These are phyloP conservation scores for Neostapfia colusana DNA, from an alignment of 176 grass and related monocot species.

Conservation along the genomic window DNA sequence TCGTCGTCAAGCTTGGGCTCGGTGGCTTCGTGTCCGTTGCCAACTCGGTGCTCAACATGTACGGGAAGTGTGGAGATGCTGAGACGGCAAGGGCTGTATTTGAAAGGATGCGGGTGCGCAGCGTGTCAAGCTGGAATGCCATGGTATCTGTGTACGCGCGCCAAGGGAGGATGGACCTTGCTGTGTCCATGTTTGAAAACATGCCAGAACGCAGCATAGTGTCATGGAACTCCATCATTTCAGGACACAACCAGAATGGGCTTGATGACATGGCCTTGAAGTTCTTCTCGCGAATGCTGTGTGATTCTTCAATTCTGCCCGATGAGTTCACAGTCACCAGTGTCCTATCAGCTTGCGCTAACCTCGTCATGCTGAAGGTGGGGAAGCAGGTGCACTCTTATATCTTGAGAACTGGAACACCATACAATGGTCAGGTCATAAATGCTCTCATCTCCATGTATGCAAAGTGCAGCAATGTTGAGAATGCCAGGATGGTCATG, in stretches of 20 bases:
- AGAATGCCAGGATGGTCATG: slow-evolving; percentile 60
- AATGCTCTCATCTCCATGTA: slow-evolving; percentile 82
- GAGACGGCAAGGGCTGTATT: slow-evolving; percentile 56
- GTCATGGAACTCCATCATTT: slow-evolving; percentile 84
- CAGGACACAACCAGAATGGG: slow-evolving; percentile 77
- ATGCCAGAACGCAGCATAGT: slow-evolving; percentile 61
- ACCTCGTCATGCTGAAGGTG: slow-evolving; percentile 45
- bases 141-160: slow-evolving; percentile 55
- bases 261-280: slow-evolving; percentile 57
- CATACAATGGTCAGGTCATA: slow-evolving; percentile 41
- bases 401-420: slow-evolving; percentile 46
- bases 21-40: slow-evolving; percentile 54
- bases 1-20: slow-evolving; percentile 62
- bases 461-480: slow-evolving; percentile 56
- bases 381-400: slow-evolving; percentile 64
- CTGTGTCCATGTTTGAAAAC: slow-evolving; percentile 48
- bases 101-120: slow-evolving; percentile 55
- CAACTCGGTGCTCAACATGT: slow-evolving; percentile 77
- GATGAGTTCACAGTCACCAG: slow-evolving; percentile 64
- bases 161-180: slow-evolving; percentile 72
- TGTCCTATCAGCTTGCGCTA: slow-evolving; percentile 53
- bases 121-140: slow-evolving; percentile 66
- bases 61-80: slow-evolving; percentile 62
- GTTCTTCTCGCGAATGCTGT: slow-evolving; percentile 64
- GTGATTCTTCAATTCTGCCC: slow-evolving; percentile 36